Evolutionary conservation across 306 rosid genomes (phyloP).

Genomic region (Prunus persica): DNA sequence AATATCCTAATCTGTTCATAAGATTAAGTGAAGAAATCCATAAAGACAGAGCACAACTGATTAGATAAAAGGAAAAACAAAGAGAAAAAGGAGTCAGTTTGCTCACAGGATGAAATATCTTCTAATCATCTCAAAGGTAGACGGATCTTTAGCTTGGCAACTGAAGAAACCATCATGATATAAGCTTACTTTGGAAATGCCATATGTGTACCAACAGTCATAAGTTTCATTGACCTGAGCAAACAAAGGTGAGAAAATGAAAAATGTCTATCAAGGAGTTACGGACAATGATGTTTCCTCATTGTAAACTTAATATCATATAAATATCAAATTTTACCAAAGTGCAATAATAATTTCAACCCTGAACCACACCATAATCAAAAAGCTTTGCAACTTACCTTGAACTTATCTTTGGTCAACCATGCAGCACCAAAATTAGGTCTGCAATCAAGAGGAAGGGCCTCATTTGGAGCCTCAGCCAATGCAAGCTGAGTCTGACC

Average conservation of each 20-base stretch:
- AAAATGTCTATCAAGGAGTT: constrained; percentile 13
- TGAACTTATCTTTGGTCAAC: constrained; percentile 84
- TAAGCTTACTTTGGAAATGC: constrained; percentile 69
- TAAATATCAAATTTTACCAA: not conserved
- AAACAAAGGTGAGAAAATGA: constrained; percentile 26
- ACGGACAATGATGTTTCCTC: not conserved
- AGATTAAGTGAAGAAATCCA: not conserved
- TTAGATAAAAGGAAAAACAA: not conserved
- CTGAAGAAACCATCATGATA: constrained; percentile 61
- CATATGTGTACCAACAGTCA: constrained; percentile 84
- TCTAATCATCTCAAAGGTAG: constrained; percentile 61
- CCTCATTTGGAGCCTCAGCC: constrained; percentile 95
- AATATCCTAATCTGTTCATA: not conserved
- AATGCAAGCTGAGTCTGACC: constrained; percentile 63
- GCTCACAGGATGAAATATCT: constrained; percentile 68
- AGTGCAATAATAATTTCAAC: constrained; percentile 10
- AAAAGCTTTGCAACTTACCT: constrained; percentile 45
- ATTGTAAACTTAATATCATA: not conserved
- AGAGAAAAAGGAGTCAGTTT: not conserved
- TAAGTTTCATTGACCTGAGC: constrained; percentile 79
- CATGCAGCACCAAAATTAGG: constrained; percentile 92
- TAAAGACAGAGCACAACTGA: not conserved
- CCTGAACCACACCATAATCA: constrained; percentile 6
- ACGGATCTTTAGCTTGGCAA: constrained; percentile 74
- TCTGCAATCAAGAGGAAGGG: constrained; percentile 94